These are phyloP conservation scores for Salix suchowensis DNA, from an alignment of 345 rosid species.

Conservation along the genomic window DNA sequence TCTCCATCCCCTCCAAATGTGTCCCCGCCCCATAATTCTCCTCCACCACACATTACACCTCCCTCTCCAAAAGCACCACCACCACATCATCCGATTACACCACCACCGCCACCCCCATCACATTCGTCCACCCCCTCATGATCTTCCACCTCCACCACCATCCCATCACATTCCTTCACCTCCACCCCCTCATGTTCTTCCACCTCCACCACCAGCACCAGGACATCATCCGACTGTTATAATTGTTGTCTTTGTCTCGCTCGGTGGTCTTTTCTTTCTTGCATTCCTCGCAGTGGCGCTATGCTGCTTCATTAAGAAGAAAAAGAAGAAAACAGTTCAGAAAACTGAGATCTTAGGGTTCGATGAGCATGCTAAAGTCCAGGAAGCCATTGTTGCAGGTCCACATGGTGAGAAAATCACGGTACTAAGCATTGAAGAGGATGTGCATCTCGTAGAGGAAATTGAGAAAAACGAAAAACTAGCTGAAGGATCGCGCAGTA, in stretches of 20 bases:
- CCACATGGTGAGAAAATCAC: constrained; percentile 40
- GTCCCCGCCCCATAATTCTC: constrained; percentile 11
- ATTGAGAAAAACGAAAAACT: constrained; percentile 31
- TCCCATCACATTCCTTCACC: constrained; percentile 33
- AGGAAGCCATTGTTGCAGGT: constrained; percentile 51
- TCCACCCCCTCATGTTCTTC: constrained; percentile 44
- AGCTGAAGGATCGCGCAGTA: constrained; percentile 17
- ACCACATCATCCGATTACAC: constrained; percentile 13
- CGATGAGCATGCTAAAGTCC: constrained; percentile 46
- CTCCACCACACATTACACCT: constrained; percentile 14
- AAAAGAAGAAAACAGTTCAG: constrained; percentile 32
- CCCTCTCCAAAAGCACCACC: constrained; percentile 16
- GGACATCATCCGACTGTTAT: constrained; percentile 49
- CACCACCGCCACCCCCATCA: constrained; percentile 27
- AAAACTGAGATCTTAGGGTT: constrained; percentile 36
- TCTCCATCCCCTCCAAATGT: constrained; percentile 8
- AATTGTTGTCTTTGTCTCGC: constrained; percentile 51
- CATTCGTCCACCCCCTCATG: constrained; percentile 28
- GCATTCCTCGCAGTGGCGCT: constrained; percentile 60
- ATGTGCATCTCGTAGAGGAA: constrained; percentile 40
- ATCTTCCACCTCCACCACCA: constrained; percentile 42
- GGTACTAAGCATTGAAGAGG: constrained; percentile 45
- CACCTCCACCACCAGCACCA: constrained; percentile 43
- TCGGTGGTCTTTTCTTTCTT: constrained; percentile 55
- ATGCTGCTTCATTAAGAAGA: constrained; percentile 49